A percentile compares a stretch with the other conserved stretches of the same genome.
Evolutionary conservation across 805 yeast genomes (phyloP).

Genomic region (Diddensiella caesifluorescens): DNA sequence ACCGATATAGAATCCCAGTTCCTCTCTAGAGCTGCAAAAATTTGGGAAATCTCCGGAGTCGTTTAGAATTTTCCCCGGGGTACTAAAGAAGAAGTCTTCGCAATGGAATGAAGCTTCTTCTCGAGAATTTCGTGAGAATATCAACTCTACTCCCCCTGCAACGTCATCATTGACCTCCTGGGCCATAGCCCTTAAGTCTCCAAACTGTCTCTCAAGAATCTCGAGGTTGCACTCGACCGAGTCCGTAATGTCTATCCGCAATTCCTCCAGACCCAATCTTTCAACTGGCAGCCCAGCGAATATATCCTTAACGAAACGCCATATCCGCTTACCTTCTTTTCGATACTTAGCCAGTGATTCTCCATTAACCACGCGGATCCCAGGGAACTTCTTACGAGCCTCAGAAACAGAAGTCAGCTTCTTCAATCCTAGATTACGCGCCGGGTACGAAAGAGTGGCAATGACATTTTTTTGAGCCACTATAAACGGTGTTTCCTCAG

Average conservation of each 20-base stretch:
- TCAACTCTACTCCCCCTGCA: conserved; percentile 17
- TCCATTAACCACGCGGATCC: conserved; percentile 28
- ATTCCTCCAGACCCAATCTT: conserved; percentile 33
- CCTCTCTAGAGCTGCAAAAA: conserved; percentile 1
- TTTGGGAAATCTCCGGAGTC: conserved; percentile 7
- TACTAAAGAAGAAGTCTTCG: conserved; percentile 26
- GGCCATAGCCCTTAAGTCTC: conserved; percentile 6
- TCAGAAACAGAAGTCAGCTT: conserved; percentile 22
- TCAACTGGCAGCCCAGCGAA: conserved; percentile 25
- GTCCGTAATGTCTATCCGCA: conserved; percentile 27
- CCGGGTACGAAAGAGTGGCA: conserved; percentile 31
- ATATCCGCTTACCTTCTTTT: conserved; percentile 27
- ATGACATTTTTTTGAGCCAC: conserved; percentile 30
- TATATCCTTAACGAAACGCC: conserved; percentile 20
- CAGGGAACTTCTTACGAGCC: conserved; percentile 22
- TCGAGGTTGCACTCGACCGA: conserved; percentile 16
- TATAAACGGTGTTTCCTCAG: conserved; percentile 26
- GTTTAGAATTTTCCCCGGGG: conserved; percentile 25
- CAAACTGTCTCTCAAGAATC: conserved; percentile 7
- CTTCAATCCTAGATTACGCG: conserved; percentile 28
- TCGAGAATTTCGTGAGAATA: background rate
- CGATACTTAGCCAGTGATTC: conserved; percentile 29
- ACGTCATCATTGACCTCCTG: conserved; percentile 19
- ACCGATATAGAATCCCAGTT: conserved; percentile 24
- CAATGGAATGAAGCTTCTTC: conserved; percentile 13